Conservation (phyloP, 2,329 filamentous ascomycete species). For the Pseudogymnoascus sp. region DNA sequence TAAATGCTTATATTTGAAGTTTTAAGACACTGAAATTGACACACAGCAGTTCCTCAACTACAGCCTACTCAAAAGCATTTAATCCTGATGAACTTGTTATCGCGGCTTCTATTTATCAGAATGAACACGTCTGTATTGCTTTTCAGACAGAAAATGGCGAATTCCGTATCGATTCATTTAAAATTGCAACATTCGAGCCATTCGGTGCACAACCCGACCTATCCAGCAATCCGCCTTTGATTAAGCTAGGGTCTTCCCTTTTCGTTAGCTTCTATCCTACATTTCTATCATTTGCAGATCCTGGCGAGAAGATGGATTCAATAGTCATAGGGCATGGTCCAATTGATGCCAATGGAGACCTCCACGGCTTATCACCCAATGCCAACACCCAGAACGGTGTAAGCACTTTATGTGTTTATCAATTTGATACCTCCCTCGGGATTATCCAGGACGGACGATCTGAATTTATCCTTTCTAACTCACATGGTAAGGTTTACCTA, state of each 20-base stretch:
- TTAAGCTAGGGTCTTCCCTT: not conserved
- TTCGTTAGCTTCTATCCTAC: not conserved
- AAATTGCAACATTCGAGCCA: not conserved
- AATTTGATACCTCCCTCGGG: not conserved
- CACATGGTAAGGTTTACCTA: not conserved
- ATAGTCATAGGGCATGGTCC: not conserved
- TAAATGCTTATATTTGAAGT: not conserved
- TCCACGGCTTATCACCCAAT: not conserved
- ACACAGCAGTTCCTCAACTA: not conserved
- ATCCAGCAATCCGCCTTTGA: not conserved
- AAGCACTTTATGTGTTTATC: not conserved
- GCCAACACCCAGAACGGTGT: not conserved
- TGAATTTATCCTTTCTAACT: not conserved
- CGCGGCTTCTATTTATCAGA: constrained; percentile 10
- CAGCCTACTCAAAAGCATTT: not conserved
- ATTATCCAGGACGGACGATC: not conserved
- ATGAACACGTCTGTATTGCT: not conserved
- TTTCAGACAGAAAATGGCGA: not conserved
- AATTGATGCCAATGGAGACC: not conserved
- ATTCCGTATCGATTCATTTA: not conserved
- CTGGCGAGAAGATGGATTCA: not conserved
- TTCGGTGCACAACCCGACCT: not conserved
- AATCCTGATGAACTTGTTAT: not conserved
- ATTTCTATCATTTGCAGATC: not conserved
- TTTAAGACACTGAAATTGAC: not conserved